These are phyloP conservation scores for Pecoramyces ruminantium DNA, from an alignment of 192 early-diverging fungal species.

Conservation along the genomic window DNA sequence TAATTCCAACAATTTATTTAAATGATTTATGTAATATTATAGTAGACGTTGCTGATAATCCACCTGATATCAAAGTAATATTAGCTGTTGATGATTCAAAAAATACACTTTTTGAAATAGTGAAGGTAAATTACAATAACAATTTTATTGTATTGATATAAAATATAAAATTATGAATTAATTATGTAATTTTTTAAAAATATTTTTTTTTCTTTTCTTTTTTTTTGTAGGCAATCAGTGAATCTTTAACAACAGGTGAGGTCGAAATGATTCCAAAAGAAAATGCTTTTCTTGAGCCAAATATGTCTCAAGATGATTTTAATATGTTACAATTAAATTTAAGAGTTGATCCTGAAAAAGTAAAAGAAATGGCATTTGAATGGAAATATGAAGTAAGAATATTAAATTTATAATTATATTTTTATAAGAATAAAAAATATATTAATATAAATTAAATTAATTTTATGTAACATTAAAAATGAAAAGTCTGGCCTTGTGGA, in stretches of 20 bases:
- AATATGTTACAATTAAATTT: constrained; percentile 36
- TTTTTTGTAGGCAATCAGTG: constrained; percentile 23
- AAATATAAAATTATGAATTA: no score
- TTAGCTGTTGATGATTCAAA: constrained; percentile 42
- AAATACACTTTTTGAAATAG: constrained; percentile 26
- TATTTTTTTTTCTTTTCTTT: no score
- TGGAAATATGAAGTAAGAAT: constrained; percentile 44
- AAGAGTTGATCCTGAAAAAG: constrained; percentile 29
- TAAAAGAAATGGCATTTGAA: constrained; percentile 35
- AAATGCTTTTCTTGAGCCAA: constrained; percentile 24
- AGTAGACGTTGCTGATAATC: constrained; percentile 32
- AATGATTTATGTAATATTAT: constrained; percentile 35
- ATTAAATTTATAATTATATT: no score
- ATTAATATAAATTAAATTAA: not conserved
- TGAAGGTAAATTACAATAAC: constrained; percentile 25
- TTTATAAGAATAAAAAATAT: not conserved
- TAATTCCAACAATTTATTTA: constrained; percentile 32
- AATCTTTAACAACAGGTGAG: constrained; percentile 26
- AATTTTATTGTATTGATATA: no score
- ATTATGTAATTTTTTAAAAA: no score
- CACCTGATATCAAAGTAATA: constrained; percentile 27
- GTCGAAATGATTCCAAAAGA: constrained; percentile 32
- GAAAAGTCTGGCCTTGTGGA: constrained; percentile 32
- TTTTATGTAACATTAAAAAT: no score
- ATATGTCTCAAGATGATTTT: constrained; percentile 27